Evolutionary conservation across 345 rosid species (phyloP).

Genomic region (Boechera divaricarpa): DNA sequence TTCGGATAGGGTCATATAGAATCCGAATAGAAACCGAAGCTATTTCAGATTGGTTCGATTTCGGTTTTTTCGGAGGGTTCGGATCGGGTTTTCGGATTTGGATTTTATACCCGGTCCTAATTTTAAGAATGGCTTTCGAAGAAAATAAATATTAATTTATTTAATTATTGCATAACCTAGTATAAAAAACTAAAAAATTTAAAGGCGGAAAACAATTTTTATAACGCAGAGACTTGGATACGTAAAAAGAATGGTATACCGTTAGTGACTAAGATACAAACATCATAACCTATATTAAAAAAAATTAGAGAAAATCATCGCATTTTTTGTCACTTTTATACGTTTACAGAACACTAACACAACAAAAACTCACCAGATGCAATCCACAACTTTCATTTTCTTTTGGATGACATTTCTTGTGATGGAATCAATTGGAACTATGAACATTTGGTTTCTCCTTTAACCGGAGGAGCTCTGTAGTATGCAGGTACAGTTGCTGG

Average conservation of each 20-base stretch:
- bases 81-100: no score
- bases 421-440: conserved; percentile 26
- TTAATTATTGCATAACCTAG: no score
- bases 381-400: conserved; percentile 3
- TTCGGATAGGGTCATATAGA: no score
- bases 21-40: no score
- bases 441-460: conserved; percentile 38
- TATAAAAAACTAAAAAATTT: no score
- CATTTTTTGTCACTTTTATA: conserved; percentile 1
- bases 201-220: neutral
- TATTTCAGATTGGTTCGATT: no score
- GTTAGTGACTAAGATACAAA: conserved; percentile 23
- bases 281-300: neutral
- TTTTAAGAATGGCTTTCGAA: no score
- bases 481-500: conserved; percentile 58
- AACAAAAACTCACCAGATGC: conserved; percentile 25
- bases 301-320: conserved; percentile 1
- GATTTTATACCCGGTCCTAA: no score
- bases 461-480: conserved; percentile 51
- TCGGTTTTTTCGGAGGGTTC: no score
- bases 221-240: conserved; percentile 1
- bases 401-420: conserved; percentile 15
- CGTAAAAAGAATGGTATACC: conserved; percentile 9
- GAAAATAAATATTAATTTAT: no score
- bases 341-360: conserved; percentile 26